Evolutionary conservation across 2,329 filamentous ascomycete species (phyloP), one percentile per base, ranked within the genome.

Genomic region (Microdochium bolleyi): DNA sequence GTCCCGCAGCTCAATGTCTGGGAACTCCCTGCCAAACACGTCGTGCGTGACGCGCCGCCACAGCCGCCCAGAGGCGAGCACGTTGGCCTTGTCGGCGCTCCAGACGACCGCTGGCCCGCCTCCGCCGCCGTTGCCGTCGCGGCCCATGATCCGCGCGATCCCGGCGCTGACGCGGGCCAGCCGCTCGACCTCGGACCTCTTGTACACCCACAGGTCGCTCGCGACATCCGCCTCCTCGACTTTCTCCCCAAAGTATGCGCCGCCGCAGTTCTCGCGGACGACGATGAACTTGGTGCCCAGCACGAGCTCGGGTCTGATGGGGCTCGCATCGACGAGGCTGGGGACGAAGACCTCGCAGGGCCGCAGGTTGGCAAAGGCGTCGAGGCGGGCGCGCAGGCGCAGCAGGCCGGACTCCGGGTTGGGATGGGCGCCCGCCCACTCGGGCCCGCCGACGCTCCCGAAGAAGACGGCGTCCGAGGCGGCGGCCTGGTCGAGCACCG

Each of bases 21-120:
- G 67, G 32, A 75, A 74, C 52, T 75, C 73, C 11, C 60, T 64
- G 24, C 66, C 63, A 46, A 75, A 73, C 2, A 70, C 57, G 3
- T 73, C 64, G 13, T 65, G 62, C 0, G 72, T 73, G 3, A 72
- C 70, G 13, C 68, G 62, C 3, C 76, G 62, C 77, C 77, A 79
- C 3, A 79, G 69, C 2, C 77, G 64, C 3, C 72, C 70, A 49
- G 68, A 77, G 1, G 76, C 76, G 9, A 80, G 69, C 10, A 79
- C 76, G 54, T 79, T 79, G 44, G 75, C 75, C 62, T 80, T 79
- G 62, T 80, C 76, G 1, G 69, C 70, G 53, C 71, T 75, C 67
- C 70, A 75, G 1, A 78, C 75, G 2, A 68, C 61, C 1, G 70
- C 65, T 13, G 73, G 69, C 9, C 66, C 66, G 8, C 64, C 58